These are phyloP conservation scores for Funneliformis caledonium DNA, from an alignment of 371 early-diverging fungal species.

Conservation along the genomic window DNA sequence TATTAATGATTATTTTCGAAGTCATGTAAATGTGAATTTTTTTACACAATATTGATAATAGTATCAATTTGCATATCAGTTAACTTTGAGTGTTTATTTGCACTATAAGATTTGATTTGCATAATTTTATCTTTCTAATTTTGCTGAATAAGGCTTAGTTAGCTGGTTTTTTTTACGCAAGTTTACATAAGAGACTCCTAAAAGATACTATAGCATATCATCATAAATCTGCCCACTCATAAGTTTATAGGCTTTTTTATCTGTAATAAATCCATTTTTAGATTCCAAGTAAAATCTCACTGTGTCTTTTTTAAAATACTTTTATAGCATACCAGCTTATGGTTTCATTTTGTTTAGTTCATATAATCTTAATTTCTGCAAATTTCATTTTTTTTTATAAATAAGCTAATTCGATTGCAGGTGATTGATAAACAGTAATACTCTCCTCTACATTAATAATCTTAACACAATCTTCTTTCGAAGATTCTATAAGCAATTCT, in stretches of 20 bases:
- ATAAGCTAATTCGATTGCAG: conserved; percentile 20
- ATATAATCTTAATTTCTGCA: neutral
- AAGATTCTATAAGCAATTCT: conserved; percentile 19
- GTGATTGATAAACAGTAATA: neutral
- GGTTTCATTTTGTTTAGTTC: conserved; percentile 16
- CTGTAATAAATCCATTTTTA: neutral
- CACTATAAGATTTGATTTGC: conserved; percentile 33
- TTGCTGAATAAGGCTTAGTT: conserved; percentile 12
- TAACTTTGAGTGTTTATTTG: conserved; percentile 35
- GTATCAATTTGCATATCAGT: conserved; percentile 24
- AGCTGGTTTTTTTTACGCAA: conserved; percentile 17
- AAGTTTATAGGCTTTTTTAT: conserved; percentile 33
- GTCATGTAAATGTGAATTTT: conserved; percentile 8
- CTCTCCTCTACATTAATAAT: conserved; percentile 9
- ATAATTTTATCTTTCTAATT: conserved; percentile 36
- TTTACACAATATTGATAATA: neutral
- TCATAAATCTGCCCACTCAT: conserved; percentile 31
- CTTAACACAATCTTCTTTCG: neutral
- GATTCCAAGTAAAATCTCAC: conserved; percentile 14
- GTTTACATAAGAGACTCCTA: conserved; percentile 27
- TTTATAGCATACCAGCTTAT: conserved; percentile 25
- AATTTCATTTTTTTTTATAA: neutral
- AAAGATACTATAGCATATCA: conserved; percentile 33
- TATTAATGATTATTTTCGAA: neutral
- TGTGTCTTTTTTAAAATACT: conserved; percentile 31